Base-by-base conservation (phyloP, 441 rosid genomes). In the Macaranga tanarius region DNA sequence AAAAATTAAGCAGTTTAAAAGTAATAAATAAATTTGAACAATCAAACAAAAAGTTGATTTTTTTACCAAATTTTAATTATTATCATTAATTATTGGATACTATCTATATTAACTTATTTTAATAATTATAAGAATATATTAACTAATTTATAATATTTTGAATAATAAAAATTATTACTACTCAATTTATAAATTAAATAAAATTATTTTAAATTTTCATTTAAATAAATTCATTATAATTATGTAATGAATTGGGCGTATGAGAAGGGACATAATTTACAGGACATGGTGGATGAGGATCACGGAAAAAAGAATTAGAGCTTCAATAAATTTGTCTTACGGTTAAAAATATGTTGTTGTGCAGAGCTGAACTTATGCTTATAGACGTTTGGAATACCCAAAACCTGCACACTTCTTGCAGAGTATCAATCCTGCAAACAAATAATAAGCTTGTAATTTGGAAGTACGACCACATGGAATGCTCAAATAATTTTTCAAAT, bases 391-490 rank as follows among this genome's bases (percentile, higher is more conserved):
- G 19, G 89, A 88, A 74, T 88, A 88, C 68, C 92, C 92, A 76
- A 90, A 84, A 71, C 92, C 92, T 48, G 75, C 79, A 57, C 92
- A 88, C 72, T 86, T 88, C 88, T 88, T 88, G 85, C 92, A 88
- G 77, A 88, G 71, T 68, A 88, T 81, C 80, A 86, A 75, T 67
- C 90, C 93, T 86, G 52, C 77, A 74, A 17, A 22, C 48, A 71
- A 20, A 71, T 17, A 67, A 51, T 47, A 28, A 57, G 16, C 58
- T 47, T 16, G 8, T 42, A 38, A 42, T 64, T 63, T 25, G 52
- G 54, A 52, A 17, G 47, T 1, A 62, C 63, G 44, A 2, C 31
- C 59, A 60, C 25, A 34, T 0, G 10, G 55, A 40, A 12, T 48
- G 45, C 63, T 23, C 7, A 58, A 19, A 42, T 5, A 62, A 47